Base-by-base conservation (phyloP, 495 filamentous ascomycete species). In the Tuber microsphaerosporum region DNA sequence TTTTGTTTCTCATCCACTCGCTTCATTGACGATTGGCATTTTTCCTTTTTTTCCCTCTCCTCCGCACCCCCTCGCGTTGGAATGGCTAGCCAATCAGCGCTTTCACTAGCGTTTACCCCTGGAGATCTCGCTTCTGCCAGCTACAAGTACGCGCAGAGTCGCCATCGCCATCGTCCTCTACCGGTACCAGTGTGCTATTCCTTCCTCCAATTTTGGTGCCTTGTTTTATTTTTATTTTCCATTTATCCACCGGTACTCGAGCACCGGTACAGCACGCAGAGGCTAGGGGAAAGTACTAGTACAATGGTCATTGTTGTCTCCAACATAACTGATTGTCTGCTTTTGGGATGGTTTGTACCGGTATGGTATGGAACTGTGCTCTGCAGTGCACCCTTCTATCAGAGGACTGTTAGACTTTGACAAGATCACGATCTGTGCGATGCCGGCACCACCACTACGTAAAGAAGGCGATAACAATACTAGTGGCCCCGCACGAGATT, bases 91-190 rank as follows among this genome's bases (percentile, higher is more conserved):
- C n/a, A 31, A 31, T 10, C n/a, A 65, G 56, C n/a, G 8, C 56
- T 31, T 12, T 4, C 0, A 65, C 26, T 6, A 16, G 56, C 12
- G n/a, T 31, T 31, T 31, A 31, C n/a, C 31, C n/a, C n/a, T 31
- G 56, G n/a, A 31, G 56, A 65, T 65, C 56, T 65, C 56, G 56
- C 56, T 65, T 65, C 56, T 31, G 56, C 56, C 31, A 65, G 56
- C n/a, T 2, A 6, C n/a, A 6, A 3, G 56, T n/a, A 65, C n/a
- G 6, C 26, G 56, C 56, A 65, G 26, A n/a, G 56, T 16, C 51
- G n/a, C 51, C 22, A 61, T 61, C 51, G 51, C n/a, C n/a, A 61
- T 14, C 51, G 2, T n/a, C 22, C 2, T n/a, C 48, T 26, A 14
- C n/a, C 34, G 34, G 34, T 37, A 37, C 34, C 1, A 37, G 34